phyloP scores from a whole-genome alignment of 176 grass and related monocot species.

The Chrysopogon serrulatus region DNA sequence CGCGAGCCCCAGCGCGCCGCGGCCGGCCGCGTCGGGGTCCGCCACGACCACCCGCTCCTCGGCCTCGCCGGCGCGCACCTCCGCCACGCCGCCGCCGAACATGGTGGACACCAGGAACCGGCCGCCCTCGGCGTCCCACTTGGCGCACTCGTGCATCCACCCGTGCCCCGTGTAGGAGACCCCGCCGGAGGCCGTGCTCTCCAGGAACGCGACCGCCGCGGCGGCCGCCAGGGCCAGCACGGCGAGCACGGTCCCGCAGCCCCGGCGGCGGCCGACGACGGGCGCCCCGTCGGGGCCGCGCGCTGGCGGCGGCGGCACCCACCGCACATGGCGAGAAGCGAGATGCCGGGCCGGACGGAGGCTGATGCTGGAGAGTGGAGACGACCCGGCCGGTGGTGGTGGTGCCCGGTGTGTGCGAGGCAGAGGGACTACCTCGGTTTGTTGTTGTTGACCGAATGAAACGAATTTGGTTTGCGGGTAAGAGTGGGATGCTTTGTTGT shows the following conservation, averaged over 20 bases:
- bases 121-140: constrained; percentile 66
- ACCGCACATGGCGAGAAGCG: constrained; percentile 37
- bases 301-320: constrained; percentile 29
- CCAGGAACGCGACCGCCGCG: constrained; percentile 60
- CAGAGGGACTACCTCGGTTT: too few relatives aligned
- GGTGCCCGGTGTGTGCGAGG: background rate
- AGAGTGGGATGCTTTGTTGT: background rate
- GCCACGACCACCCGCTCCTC: constrained; percentile 51
- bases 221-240: constrained; percentile 44
- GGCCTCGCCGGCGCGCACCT: constrained; percentile 31
- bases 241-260: constrained; percentile 27
- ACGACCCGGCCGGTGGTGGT: background rate
- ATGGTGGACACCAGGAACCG: constrained; percentile 69
- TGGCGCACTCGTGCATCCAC: constrained; percentile 93
- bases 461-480: background rate
- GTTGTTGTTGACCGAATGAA: background rate
- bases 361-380: background rate
- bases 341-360: background rate
- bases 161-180: constrained; percentile 41
- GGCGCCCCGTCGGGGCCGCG: background rate
- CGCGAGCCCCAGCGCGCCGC: constrained; percentile 45
- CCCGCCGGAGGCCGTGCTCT: constrained; percentile 51
- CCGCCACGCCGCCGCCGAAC: constrained; percentile 50
- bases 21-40: constrained; percentile 55
- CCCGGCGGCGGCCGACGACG: background rate